phyloP scores from a whole-genome alignment of 129 eudicot genomes.

The Escallonia herrerae region DNA sequence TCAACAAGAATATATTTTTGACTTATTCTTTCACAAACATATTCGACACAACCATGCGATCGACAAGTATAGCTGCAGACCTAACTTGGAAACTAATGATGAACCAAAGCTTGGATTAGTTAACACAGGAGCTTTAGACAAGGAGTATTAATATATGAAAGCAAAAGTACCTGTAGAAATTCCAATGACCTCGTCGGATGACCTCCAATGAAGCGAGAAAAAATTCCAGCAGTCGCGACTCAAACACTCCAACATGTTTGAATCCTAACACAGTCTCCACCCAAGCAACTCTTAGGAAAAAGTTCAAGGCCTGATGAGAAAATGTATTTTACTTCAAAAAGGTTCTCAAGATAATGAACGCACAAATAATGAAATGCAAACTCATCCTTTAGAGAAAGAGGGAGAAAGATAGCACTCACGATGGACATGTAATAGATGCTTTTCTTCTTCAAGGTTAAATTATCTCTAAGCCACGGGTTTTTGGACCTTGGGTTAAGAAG shows the following conservation, averaged over 20 bases:
- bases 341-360: no score
- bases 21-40: no score
- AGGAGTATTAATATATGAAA: not conserved
- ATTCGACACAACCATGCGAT: no score
- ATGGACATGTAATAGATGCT: constrained; percentile 77
- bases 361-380: not conserved
- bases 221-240: constrained; percentile 70
- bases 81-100: no score
- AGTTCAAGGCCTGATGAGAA: constrained; percentile 49
- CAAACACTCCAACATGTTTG: constrained; percentile 48
- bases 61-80: no score
- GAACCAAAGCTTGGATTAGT: no score
- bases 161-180: constrained; percentile 64
- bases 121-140: not conserved
- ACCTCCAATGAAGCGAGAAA: constrained; percentile 87
- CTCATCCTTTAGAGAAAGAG: not conserved
- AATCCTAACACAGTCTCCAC: constrained; percentile 76
- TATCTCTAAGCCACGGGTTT: constrained; percentile 82
- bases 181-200: constrained; percentile 98
- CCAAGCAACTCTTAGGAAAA: constrained; percentile 85
- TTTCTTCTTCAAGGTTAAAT: constrained; percentile 64
- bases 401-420: constrained; percentile 34
- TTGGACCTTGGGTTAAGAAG: constrained; percentile 57
- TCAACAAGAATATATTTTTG: no score
- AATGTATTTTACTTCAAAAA: not conserved